Conservation (phyloP, 192 early-diverging fungal species). For the Obelidium mucronatum region DNA sequence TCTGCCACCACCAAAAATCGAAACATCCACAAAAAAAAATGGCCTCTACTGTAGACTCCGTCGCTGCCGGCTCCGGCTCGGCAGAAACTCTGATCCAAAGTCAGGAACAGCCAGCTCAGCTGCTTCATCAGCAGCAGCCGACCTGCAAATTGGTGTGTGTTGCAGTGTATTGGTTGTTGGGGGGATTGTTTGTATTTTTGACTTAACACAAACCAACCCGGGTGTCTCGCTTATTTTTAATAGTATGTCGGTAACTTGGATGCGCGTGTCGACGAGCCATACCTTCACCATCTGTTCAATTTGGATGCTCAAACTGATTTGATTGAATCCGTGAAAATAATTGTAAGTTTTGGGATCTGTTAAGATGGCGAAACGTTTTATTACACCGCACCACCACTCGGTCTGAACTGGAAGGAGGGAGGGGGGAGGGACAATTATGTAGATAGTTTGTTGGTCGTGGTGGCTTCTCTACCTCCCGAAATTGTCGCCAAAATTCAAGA, state of each 20-base stretch:
- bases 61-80: background rate
- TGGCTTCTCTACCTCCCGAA: too few relatives aligned
- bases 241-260: constrained; percentile 89
- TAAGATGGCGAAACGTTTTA: too few relatives aligned
- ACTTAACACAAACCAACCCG: background rate
- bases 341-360: constrained; percentile 43
- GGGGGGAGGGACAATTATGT: too few relatives aligned
- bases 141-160: constrained; percentile 28
- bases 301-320: constrained; percentile 60
- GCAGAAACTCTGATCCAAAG: background rate
- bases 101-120: background rate
- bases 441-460: too few relatives aligned
- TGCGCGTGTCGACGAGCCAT: constrained; percentile 75
- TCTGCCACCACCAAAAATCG: too few relatives aligned
- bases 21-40: too few relatives aligned
- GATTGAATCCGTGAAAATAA: constrained; percentile 78
- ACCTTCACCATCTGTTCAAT: constrained; percentile 79
- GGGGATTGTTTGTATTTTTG: background rate
- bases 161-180: background rate
- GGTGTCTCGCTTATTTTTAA: background rate
- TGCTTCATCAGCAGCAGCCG: constrained; percentile 17
- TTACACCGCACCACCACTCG: too few relatives aligned
- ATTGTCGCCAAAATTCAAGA: too few relatives aligned
- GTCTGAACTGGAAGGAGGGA: too few relatives aligned
- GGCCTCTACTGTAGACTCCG: too few relatives aligned